Conservation (phyloP, 768 basidiomycete genomes). For the Trametes meyenii region DNA sequence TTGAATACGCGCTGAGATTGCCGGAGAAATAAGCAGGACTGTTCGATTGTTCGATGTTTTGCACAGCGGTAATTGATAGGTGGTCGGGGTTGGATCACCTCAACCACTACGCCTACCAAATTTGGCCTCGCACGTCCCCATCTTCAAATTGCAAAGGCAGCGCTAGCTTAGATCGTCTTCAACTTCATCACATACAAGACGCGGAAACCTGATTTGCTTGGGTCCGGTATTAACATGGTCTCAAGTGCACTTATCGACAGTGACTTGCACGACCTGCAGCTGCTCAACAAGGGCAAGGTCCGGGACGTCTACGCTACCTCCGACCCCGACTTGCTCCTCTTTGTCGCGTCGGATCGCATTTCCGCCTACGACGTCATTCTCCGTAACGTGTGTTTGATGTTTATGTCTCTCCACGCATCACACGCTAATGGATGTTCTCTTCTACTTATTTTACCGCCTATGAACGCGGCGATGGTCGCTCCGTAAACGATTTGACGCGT, state of each 20-base stretch:
- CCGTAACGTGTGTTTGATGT: constrained; percentile 69
- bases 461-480: background rate
- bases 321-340: constrained; percentile 74
- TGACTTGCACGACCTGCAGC: constrained; percentile 59
- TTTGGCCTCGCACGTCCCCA: background rate
- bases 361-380: constrained; percentile 97
- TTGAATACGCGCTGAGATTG: no score
- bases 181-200: no score
- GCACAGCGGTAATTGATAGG: background rate
- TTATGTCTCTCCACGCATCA: background rate
- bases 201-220: no score
- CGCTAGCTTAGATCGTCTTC: no score
- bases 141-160: constrained; percentile 5
- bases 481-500: background rate
- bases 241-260: constrained; percentile 47
- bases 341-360: constrained; percentile 94
- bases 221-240: background rate
- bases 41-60: background rate
- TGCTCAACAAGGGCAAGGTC: constrained; percentile 92
- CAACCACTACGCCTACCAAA: constrained; percentile 11
- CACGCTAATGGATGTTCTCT: background rate
- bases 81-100: background rate
- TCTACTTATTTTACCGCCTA: background rate
- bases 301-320: constrained; percentile 89
- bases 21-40: background rate